Evolutionary conservation across 352 stramenopile species (phyloP).

Genomic region (Halophytophthora polymorphica): DNA sequence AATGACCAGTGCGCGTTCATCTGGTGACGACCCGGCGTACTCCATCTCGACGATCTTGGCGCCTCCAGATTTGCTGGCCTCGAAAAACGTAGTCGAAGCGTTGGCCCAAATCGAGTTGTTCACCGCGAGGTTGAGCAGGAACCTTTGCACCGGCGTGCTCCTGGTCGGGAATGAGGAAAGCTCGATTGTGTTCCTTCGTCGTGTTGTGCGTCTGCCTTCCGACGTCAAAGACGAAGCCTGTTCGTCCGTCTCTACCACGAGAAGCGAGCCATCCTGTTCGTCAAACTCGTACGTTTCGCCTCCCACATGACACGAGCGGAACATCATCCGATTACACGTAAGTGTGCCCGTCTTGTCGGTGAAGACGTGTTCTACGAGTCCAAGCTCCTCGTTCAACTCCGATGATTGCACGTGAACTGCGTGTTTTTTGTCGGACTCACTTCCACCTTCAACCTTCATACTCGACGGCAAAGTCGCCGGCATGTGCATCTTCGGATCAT

Average conservation of each 20-base stretch:
- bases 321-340: conserved; percentile 92
- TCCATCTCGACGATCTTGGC: conserved; percentile 16
- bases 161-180: conserved; percentile 11
- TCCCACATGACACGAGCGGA: conserved; percentile 90
- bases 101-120: conserved; percentile 60
- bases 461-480: conserved; percentile 9
- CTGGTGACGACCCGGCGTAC: conserved; percentile 79
- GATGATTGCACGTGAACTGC: conserved; percentile 70
- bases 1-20: conserved; percentile 68
- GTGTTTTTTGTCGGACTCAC: conserved; percentile 36
- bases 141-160: conserved; percentile 27
- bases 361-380: conserved; percentile 96
- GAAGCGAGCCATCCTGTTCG: conserved; percentile 20
- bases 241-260: conserved; percentile 17
- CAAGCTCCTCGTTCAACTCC: conserved; percentile 90
- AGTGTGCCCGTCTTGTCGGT: conserved; percentile 93
- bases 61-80: background rate
- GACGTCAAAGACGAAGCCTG: conserved; percentile 5
- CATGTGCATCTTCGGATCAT: conserved; percentile 70
- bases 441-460: background rate
- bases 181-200: conserved; percentile 7
- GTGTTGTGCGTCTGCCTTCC: conserved; percentile 3
- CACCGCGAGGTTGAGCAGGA: conserved; percentile 51
- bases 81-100: background rate
- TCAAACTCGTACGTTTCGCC: conserved; percentile 57